Conservation (phyloP, 176 grass and related monocot genomes). For the Oryza australiensis region DNA sequence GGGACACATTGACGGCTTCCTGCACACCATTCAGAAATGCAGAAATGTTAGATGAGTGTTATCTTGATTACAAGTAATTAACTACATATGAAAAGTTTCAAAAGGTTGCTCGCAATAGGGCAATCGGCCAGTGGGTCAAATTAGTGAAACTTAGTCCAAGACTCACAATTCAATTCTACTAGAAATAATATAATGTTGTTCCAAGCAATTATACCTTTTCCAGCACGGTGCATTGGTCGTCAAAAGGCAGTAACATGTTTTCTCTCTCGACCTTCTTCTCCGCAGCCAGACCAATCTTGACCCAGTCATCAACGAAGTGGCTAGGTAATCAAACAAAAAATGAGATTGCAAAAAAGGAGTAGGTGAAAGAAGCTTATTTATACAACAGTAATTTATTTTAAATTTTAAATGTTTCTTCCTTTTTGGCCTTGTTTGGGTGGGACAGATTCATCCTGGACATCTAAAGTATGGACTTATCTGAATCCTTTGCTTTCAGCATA, state of each 20-base stretch:
- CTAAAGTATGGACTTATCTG: background rate
- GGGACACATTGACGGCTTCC: conserved; percentile 68
- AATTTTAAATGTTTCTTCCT: background rate
- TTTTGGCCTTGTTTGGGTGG: background rate
- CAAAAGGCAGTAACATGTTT: conserved; percentile 40
- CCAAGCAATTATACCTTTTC: conserved; percentile 52
- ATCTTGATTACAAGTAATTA: background rate
- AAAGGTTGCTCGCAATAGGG: background rate
- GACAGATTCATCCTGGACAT: background rate
- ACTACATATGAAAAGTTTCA: background rate
- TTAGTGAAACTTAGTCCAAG: background rate
- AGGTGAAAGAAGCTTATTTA: background rate
- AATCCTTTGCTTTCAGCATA: background rate
- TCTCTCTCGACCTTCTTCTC: conserved; percentile 59
- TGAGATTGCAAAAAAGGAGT: conserved; percentile 3
- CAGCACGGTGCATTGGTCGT: conserved; percentile 55
- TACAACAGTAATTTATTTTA: conserved; percentile 5
- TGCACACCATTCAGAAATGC: conserved; percentile 35
- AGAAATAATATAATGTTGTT: background rate
- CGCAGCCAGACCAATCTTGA: conserved; percentile 53
- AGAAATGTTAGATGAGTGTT: background rate
- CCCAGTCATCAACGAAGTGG: conserved; percentile 72
- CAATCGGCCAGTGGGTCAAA: background rate
- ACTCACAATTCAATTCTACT: background rate
- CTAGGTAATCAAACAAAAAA: conserved; percentile 40